phyloP scores from a whole-genome alignment of 176 grass and related monocot species.

The Triticum urartu region DNA sequence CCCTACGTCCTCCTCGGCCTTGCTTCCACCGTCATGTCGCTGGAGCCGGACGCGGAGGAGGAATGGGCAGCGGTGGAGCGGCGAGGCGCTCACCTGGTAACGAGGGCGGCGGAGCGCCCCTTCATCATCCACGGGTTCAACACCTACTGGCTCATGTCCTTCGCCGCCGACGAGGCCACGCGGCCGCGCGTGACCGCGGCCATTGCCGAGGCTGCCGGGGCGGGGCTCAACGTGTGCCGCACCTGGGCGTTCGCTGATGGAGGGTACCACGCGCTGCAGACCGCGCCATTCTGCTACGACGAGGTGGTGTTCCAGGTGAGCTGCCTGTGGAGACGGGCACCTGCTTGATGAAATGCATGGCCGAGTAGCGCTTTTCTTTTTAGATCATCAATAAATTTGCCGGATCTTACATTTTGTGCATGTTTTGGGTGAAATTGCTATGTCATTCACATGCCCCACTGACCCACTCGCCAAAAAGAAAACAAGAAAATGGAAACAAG shows the following conservation, averaged over 20 bases:
- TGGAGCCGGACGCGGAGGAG: conserved; percentile 4
- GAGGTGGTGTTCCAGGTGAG: conserved; percentile 67
- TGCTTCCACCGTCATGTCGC: neutral
- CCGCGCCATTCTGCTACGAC: conserved; percentile 50
- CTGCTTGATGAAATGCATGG: conserved; percentile 30
- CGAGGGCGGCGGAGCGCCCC: conserved; percentile 32
- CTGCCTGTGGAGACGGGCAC: neutral
- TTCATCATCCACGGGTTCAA: conserved; percentile 82
- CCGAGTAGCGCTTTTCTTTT: neutral
- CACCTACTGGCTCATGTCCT: conserved; percentile 85
- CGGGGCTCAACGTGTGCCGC: conserved; percentile 71
- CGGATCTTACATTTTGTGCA: neutral
- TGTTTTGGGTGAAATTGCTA: neutral
- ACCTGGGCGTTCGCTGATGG: conserved; percentile 91
- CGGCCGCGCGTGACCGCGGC: conserved; percentile 41
- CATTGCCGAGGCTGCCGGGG: conserved; percentile 42
- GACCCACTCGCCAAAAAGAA: neutral
- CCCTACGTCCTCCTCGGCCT: conserved; percentile 16
- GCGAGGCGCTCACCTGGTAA: conserved; percentile 41
- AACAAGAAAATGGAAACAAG: neutral
- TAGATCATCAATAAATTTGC: neutral
- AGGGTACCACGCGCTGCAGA: conserved; percentile 64
- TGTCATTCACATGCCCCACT: neutral
- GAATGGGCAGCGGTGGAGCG: conserved; percentile 54
- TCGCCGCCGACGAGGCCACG: conserved; percentile 56